A percentile compares a stretch with the other conserved stretches of the same genome.
Conservation (phyloP, 139 green algal species). For the Volvox africanus region DNA sequence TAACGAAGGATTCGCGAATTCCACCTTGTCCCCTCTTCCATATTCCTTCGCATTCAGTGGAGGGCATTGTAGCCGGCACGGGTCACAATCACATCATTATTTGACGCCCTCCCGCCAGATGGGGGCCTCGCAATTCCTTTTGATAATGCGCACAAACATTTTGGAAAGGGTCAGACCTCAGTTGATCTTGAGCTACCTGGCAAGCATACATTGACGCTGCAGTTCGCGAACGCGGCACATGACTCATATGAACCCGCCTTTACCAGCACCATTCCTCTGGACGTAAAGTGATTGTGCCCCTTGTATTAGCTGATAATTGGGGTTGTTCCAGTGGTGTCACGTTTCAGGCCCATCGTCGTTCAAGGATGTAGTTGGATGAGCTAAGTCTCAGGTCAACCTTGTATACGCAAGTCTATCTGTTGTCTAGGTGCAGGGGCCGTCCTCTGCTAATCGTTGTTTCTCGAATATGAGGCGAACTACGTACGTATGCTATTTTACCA, state of each 20-base stretch:
- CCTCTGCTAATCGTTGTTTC: no score
- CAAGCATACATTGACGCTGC: conserved; percentile 77
- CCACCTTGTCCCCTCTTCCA: no score
- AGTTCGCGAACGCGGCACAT: conserved; percentile 79
- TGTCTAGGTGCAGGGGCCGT: no score
- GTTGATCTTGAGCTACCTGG: conserved; percentile 61
- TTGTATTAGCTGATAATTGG: no score
- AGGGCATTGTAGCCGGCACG: conserved; percentile 58
- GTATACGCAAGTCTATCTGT: no score
- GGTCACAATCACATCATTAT: conserved; percentile 73
- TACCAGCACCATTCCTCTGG: conserved; percentile 63
- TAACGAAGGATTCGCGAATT: no score
- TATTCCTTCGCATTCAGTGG: neutral
- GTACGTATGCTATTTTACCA: no score
- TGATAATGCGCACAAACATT: conserved; percentile 75
- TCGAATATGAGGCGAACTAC: no score
- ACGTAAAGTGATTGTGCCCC: conserved; percentile 54
- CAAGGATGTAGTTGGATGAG: no score
- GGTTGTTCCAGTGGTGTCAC: no score
- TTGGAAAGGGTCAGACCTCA: conserved; percentile 71
- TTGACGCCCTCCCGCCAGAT: conserved; percentile 32
- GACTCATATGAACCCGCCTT: conserved; percentile 58
- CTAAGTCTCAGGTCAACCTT: no score
- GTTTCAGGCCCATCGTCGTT: no score
- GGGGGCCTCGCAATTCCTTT: conserved; percentile 72